Evolutionary conservation across 768 basidiomycete genomes (phyloP), one percentile per base, ranked within the genome.

Genomic region (Daedaleopsis sinensis): DNA sequence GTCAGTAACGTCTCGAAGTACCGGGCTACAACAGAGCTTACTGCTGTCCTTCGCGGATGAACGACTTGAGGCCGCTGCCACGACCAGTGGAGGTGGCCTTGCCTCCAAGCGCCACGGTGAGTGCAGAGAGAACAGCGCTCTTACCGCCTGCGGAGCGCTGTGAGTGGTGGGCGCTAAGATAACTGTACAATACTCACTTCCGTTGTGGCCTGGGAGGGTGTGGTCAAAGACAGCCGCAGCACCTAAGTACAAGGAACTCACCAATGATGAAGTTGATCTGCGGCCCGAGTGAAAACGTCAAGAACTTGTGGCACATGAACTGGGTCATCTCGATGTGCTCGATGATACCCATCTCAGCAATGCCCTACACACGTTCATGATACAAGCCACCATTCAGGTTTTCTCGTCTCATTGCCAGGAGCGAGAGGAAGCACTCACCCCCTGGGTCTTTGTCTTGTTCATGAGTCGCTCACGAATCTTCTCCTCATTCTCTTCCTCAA

Each of bases 221-320:
- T 32, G 37, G 18, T 35, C 42, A 48, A 21, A 6, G 9, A 49
- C 19, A 21, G 23, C 10, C 11, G 19, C 9, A 49, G 15, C 47
- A 48, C 46, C 27, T 58, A 51, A 1, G 68, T 83, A 43, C 67
- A n/a, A n/a, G n/a, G n/a, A n/a, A 32, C 27, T 32, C 7, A 88
- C 94, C 94, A 42, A 96, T 96, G 67, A 99, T 92, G 70, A 98
- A 98, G 76, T 98, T 99, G 70, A 99, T 92, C 73, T 96, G 93
- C 10, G 91, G 89, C 0, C 94, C 94, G 64, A 98, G 94, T 2
- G 83, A 82, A 74, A 97, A 93, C 1, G 82, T 87, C 48, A 95
- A 80, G 74, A 82, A 88, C 72, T 87, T 83, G 76, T 98, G 96
- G 74, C 95, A 97, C 95, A 98, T 96, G 77, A 98, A 98, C 70